A percentile compares a stretch with the other conserved stretches of the same genome.
phyloP scores from a whole-genome alignment of 257 asterid genomes.

The Fraxinus excelsior region DNA sequence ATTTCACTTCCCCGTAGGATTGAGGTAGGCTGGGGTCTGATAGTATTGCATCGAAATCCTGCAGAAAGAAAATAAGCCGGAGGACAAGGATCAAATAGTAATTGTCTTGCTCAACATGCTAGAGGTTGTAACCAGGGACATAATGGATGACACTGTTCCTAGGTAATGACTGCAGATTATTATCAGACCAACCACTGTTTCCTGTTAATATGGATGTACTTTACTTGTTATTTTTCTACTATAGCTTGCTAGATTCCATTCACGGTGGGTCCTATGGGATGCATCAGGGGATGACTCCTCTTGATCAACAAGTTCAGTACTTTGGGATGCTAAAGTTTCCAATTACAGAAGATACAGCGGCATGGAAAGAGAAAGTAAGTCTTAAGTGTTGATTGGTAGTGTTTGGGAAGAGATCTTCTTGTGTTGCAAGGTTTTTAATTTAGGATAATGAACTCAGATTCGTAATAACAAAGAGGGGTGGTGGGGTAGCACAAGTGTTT shows the following conservation, averaged over 20 bases:
- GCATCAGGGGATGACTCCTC: slow-evolving; percentile 73
- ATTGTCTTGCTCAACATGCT: slow-evolving; percentile 92
- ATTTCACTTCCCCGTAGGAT: background rate
- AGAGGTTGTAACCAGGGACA: slow-evolving; percentile 95
- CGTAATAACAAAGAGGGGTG: background rate
- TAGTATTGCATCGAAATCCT: slow-evolving; percentile 23
- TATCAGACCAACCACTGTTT: slow-evolving; percentile 5
- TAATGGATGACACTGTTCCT: slow-evolving; percentile 79
- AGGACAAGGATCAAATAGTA: slow-evolving; percentile 86
- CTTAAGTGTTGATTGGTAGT: slow-evolving; percentile 11
- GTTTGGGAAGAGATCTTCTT: slow-evolving; percentile 3
- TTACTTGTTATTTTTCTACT: slow-evolving; percentile 29
- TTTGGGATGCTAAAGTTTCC: slow-evolving; percentile 78
- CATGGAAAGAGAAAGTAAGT: slow-evolving; percentile 95
- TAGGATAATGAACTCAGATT: background rate
- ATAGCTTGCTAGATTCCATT: slow-evolving; percentile 73
- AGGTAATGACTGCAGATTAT: slow-evolving; percentile 46
- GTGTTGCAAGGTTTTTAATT: slow-evolving; percentile 2
- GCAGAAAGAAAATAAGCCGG: slow-evolving; percentile 77
- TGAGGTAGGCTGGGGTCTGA: slow-evolving; percentile 14
- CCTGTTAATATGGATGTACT: slow-evolving; percentile 19
- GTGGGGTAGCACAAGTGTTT: background rate
- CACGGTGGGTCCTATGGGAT: slow-evolving; percentile 73
- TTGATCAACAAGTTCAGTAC: slow-evolving; percentile 59
- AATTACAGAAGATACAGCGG: slow-evolving; percentile 74